These are phyloP conservation scores for Cutaneotrichosporon mucoides DNA, from an alignment of 1,284 basidiomycete species.

Conservation along the genomic window DNA sequence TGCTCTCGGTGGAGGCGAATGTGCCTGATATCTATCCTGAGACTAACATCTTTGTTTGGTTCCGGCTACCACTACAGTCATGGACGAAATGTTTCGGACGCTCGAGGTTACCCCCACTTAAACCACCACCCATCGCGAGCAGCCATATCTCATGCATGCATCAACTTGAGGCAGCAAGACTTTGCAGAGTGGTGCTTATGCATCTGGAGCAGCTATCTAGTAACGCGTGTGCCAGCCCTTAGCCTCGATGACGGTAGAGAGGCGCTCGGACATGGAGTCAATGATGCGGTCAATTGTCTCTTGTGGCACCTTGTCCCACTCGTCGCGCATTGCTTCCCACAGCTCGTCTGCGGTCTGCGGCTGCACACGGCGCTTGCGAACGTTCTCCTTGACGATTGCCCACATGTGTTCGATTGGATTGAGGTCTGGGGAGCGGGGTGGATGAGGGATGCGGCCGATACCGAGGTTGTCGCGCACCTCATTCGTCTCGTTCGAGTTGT, in stretches of 20 bases:
- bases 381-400: background rate
- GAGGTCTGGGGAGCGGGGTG: background rate
- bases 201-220: background rate
- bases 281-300: background rate
- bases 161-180: too few relatives aligned
- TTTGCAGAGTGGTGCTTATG: too few relatives aligned
- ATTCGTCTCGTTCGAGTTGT: background rate
- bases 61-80: background rate
- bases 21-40: background rate
- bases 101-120: too few relatives aligned
- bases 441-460: background rate
- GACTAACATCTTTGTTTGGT: slow-evolving; percentile 7
- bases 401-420: background rate
- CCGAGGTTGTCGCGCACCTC: background rate
- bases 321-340: background rate
- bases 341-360: background rate
- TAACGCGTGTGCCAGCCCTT: background rate
- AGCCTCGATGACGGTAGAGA: background rate
- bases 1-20: background rate
- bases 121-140: too few relatives aligned
- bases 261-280: background rate
- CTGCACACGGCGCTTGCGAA: background rate
- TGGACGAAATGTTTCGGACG: too few relatives aligned
- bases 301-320: background rate
- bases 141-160: too few relatives aligned